A percentile compares a stretch with the other conserved stretches of the same genome.
These are phyloP conservation scores for Thuidium tamariscinum DNA, from an alignment of 225 moss, liverwort and hornwort genomes.

Conservation along the genomic window DNA sequence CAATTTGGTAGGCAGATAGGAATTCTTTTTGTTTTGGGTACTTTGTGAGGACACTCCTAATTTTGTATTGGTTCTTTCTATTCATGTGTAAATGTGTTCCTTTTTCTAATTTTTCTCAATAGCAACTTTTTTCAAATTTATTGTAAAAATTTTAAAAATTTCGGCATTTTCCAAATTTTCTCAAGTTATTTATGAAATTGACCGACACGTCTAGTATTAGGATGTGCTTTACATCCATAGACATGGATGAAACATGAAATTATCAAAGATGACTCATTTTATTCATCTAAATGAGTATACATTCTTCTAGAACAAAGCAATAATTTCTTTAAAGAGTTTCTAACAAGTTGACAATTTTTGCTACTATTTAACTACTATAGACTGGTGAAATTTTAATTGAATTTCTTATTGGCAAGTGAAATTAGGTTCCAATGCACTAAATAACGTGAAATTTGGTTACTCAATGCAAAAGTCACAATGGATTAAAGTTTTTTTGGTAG, in stretches of 20 bases:
- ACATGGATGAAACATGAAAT: not conserved
- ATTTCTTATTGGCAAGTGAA: not conserved
- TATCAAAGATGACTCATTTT: too few species aligned
- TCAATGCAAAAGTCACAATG: not conserved
- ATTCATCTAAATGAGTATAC: not conserved
- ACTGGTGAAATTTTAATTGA: not conserved
- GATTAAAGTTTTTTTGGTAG: not conserved
- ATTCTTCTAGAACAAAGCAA: not conserved
- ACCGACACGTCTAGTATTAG: too few species aligned
- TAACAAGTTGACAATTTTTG: not conserved
- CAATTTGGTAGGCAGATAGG: too few species aligned
- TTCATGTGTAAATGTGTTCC: too few species aligned
- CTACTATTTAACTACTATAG: not conserved
- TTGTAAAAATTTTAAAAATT: too few species aligned
- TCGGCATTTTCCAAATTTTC: too few species aligned
- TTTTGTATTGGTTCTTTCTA: too few species aligned
- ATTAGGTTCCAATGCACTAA: rapidly evolving
- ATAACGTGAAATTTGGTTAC: rapidly evolving
- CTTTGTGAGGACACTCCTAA: too few species aligned
- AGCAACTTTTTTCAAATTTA: too few species aligned
- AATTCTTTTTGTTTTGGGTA: too few species aligned
- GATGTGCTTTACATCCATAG: not conserved
- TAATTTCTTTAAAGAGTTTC: not conserved
- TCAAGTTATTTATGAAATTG: too few species aligned
- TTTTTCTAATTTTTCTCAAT: too few species aligned